These are phyloP conservation scores for Trichoderma polysporum DNA, from an alignment of 2,329 filamentous ascomycete species.

Conservation along the genomic window DNA sequence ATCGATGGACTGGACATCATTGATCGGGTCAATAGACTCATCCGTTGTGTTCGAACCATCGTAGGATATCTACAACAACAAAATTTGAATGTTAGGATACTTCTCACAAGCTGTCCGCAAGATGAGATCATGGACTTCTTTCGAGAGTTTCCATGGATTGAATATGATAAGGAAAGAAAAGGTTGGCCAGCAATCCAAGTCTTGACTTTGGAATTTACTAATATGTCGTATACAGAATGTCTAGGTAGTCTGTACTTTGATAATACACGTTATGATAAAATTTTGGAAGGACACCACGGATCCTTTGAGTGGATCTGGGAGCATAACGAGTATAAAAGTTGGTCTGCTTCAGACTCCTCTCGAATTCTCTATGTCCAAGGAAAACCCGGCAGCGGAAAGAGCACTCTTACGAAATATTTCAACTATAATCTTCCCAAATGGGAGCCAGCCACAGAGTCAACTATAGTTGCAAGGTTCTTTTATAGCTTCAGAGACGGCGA, in stretches of 20 bases:
- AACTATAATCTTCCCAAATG: fast-evolving
- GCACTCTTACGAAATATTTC: not conserved
- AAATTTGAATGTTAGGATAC: not conserved
- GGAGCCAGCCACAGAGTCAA: not conserved
- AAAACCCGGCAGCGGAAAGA: not conserved
- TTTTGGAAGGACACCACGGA: not conserved
- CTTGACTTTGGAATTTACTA: fast-evolving
- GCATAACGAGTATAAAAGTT: not conserved
- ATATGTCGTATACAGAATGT: not conserved
- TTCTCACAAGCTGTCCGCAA: not conserved
- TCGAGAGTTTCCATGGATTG: fast-evolving
- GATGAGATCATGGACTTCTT: fast-evolving
- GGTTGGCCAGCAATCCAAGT: not conserved
- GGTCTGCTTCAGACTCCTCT: not conserved
- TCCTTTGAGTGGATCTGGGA: not conserved
- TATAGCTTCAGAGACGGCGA: not conserved
- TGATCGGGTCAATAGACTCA: too few species aligned
- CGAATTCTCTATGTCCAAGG: not conserved
- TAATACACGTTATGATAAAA: not conserved
- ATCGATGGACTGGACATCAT: not conserved
- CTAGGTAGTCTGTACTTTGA: not conserved
- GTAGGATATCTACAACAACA: not conserved
- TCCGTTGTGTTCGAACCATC: fast-evolving
- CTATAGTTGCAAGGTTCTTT: not conserved
- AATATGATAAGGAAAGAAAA: not conserved